Evolutionary conservation across 192 early-diverging fungal genomes (phyloP).

Genomic region (Mortierella hygrophila): DNA sequence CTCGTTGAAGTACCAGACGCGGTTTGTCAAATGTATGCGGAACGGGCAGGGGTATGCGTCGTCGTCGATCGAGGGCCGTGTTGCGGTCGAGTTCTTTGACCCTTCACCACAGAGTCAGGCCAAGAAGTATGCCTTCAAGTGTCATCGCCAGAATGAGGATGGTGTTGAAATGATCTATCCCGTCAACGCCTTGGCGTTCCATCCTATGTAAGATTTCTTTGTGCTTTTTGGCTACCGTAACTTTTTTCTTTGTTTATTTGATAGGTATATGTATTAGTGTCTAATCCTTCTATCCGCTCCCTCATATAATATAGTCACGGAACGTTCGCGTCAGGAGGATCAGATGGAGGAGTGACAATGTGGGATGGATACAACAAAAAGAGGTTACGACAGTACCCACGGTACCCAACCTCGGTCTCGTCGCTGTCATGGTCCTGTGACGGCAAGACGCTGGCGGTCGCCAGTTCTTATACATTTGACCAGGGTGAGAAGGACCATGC

Average conservation of each 20-base stretch:
- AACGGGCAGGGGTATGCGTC: constrained; percentile 88
- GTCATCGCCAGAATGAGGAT: constrained; percentile 85
- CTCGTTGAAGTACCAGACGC: constrained; percentile 91
- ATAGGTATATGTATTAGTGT: not conserved
- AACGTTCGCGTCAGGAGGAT: constrained; percentile 97
- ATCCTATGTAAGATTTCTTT: constrained; percentile 76
- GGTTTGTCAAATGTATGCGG: constrained; percentile 89
- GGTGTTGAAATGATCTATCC: constrained; percentile 90
- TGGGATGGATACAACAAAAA: constrained; percentile 96
- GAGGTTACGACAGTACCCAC: constrained; percentile 84
- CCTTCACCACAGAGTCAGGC: constrained; percentile 71
- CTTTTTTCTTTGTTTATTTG: not conserved
- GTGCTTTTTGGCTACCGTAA: not conserved
- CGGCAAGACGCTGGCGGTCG: constrained; percentile 86
- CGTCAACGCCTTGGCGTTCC: constrained; percentile 93
- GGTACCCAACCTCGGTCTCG: constrained; percentile 86
- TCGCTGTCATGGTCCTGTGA: constrained; percentile 85
- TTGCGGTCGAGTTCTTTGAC: constrained; percentile 94
- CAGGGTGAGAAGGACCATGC: constrained; percentile 93
- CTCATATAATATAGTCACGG: constrained; percentile 68
- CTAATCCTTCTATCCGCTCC: not conserved
- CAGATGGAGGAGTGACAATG: constrained; percentile 90
- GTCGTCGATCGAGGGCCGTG: constrained; percentile 94
- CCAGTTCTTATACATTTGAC: constrained; percentile 95
- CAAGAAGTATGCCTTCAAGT: constrained; percentile 97